Evolutionary conservation across 129 eudicot genomes (phyloP), one percentile per base, ranked within the genome.

Genomic region (Calendula officinalis): DNA sequence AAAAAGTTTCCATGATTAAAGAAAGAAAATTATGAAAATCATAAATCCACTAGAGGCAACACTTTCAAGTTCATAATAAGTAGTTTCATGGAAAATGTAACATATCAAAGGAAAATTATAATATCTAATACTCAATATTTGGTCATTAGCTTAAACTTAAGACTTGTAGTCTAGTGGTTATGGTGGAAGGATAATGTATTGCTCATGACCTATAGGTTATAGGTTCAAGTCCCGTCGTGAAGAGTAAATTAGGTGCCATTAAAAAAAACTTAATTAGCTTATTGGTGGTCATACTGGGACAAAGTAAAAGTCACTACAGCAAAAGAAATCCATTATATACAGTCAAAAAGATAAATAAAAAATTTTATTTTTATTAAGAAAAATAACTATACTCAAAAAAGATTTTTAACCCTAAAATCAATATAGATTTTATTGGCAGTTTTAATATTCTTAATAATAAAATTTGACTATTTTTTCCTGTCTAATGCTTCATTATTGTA

Each of bases 211-310:
- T n/a, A n/a, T n/a, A n/a, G n/a, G n/a, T n/a, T n/a, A n/a, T n/a
- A n/a, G n/a, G n/a, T 43, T 43, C 47, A 43, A 43, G 11, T 0
- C 4, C 47, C 11, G 11, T 7, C 11, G 8, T 43, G 12, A 43
- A 43, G 11, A 43, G 47, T n/a, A 40, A 40, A 40, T n/a, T n/a
- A n/a, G n/a, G n/a, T n/a, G n/a, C n/a, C n/a, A n/a, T n/a, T n/a
- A n/a, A n/a, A n/a, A n/a, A n/a, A n/a, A n/a, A 40, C 9, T 61
- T 61, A 5, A 27, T 61, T 61, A 61, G 65, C 60, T n/a, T 35
- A 56, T 56, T 4, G 34, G 59, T 22, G 30, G 49, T 44, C 51
- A 10, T 43, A 34, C 48, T 47, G 35, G 22, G 43, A 61, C 57
- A 13, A 47, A 46, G 45, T 9, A 63, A 63, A 43, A 46, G 69